Percentiles rank a stretch among this genome's conserved stretches.
Evolutionary conservation across 1,284 basidiomycete genomes (phyloP).

Genomic region (Termitomyces sp.): DNA sequence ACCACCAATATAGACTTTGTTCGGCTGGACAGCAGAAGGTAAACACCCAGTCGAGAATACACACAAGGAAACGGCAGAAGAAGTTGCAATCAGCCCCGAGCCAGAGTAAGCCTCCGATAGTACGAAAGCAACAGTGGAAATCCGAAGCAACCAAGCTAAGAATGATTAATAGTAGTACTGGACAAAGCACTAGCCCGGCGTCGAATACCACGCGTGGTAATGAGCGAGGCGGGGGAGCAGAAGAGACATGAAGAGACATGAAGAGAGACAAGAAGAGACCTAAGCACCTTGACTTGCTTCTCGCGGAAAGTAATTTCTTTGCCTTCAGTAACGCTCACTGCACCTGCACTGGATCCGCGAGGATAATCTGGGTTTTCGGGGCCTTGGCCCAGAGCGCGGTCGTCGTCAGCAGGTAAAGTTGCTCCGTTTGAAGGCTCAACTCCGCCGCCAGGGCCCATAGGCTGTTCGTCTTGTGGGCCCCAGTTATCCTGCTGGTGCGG

Average conservation of each 20-base stretch:
- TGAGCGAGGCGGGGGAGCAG: constrained; percentile 17
- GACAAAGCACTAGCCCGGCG: constrained; percentile 19
- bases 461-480: constrained; percentile 51
- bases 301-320: constrained; percentile 57
- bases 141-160: constrained; percentile 28
- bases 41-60: constrained; percentile 52
- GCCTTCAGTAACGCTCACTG: constrained; percentile 33
- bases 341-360: constrained; percentile 45
- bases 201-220: constrained; percentile 19
- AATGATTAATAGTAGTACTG: constrained; percentile 20
- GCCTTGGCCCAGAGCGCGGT: constrained; percentile 38
- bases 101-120: constrained; percentile 31
- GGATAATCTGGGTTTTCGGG: constrained; percentile 44
- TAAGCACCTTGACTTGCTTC: constrained; percentile 88
- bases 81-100: constrained; percentile 35
- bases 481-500: constrained; percentile 42
- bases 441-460: constrained; percentile 42
- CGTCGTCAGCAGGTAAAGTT: constrained; percentile 39
- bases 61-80: constrained; percentile 42
- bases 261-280: constrained; percentile 59
- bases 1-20: constrained; percentile 86
- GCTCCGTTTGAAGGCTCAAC: constrained; percentile 41
- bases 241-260: constrained; percentile 27
- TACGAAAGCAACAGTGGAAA: constrained; percentile 29
- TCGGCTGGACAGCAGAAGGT: constrained; percentile 72